phyloP scores from a whole-genome alignment of 495 filamentous ascomycete genomes.

The Glutinoglossum americanum region DNA sequence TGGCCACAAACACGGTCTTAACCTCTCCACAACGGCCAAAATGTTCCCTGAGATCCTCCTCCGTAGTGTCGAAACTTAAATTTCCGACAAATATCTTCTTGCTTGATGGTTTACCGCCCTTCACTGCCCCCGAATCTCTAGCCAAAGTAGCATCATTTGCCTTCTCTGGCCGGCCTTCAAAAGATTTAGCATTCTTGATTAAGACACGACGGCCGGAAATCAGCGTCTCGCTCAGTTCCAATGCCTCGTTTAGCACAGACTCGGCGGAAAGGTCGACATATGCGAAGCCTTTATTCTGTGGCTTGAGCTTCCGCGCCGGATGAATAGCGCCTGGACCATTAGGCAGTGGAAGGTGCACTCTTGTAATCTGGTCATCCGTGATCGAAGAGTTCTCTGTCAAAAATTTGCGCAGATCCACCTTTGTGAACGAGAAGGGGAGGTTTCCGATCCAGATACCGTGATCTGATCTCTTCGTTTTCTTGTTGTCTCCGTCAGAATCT shows the following conservation, averaged over 20 bases:
- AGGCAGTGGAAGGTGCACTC: constrained; percentile 52
- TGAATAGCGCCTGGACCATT: constrained; percentile 10
- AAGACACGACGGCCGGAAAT: constrained; percentile 54
- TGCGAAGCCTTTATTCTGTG: constrained; percentile 73
- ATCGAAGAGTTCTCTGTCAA: constrained; percentile 49
- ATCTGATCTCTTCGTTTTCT: constrained; percentile 36
- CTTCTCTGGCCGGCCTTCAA: constrained; percentile 50
- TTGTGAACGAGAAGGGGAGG: constrained; percentile 55
- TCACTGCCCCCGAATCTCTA: constrained; percentile 5
- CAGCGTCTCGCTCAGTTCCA: constrained; percentile 62
- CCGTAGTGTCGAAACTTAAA: constrained; percentile 63
- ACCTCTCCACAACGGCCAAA: constrained; percentile 69
- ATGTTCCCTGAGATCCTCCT: constrained; percentile 55
- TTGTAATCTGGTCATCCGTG: constrained; percentile 46
- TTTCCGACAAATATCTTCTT: constrained; percentile 85
- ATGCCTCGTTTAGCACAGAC: constrained; percentile 42
- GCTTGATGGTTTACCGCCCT: constrained; percentile 36
- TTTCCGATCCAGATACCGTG: constrained; percentile 94
- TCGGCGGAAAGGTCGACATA: constrained; percentile 76
- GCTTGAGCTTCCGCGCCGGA: constrained; percentile 17
- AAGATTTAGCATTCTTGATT: constrained; percentile 79
- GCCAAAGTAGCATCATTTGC: constrained; percentile 20
- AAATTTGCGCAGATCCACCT: constrained; percentile 50
- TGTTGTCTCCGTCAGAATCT: constrained; percentile 20
- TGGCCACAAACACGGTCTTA: constrained; percentile 61